A percentile compares a stretch with the other conserved stretches of the same genome.
phyloP scores from a whole-genome alignment of 1,284 basidiomycete species.

The Marasmius tenuissimus region DNA sequence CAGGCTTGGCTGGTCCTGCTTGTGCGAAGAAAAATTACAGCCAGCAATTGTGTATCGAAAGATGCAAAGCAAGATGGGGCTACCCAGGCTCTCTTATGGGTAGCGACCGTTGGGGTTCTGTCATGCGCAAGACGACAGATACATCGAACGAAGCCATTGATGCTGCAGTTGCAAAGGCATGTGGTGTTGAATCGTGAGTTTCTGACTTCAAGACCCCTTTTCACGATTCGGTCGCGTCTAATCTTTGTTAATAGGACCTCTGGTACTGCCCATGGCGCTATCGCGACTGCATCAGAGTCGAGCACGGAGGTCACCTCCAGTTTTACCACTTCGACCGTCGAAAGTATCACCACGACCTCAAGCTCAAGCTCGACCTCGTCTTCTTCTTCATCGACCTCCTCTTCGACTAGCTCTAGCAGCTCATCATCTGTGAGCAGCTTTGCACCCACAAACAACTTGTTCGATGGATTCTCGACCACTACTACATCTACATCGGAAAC shows the following conservation, averaged over 20 bases:
- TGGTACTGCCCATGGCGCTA: background rate
- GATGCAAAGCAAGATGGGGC: constrained; percentile 49
- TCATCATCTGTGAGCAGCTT: constrained; percentile 4
- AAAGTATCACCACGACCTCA: constrained; percentile 1
- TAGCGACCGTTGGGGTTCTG: constrained; percentile 53
- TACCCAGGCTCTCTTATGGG: constrained; percentile 52
- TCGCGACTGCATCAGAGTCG: background rate
- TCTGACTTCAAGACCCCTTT: background rate
- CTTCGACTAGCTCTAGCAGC: constrained; percentile 4
- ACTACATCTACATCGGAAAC: constrained; percentile 10
- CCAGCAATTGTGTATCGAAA: constrained; percentile 37
- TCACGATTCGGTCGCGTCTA: background rate
- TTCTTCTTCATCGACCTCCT: constrained; percentile 16
- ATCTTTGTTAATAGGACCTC: background rate
- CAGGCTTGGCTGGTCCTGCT: constrained; percentile 47
- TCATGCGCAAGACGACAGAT: constrained; percentile 34
- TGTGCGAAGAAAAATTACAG: constrained; percentile 42
- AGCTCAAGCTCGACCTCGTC: constrained; percentile 7
- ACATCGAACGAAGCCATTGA: constrained; percentile 26
- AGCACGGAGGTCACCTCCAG: background rate
- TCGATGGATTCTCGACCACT: background rate
- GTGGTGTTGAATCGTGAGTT: constrained; percentile 19
- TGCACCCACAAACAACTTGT: constrained; percentile 1
- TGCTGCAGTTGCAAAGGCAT: constrained; percentile 19
- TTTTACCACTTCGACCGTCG: constrained; percentile 6